phyloP scores from a whole-genome alignment of 1,139 yeast genomes.

The Spencermartinsiella ligniputridi region DNA sequence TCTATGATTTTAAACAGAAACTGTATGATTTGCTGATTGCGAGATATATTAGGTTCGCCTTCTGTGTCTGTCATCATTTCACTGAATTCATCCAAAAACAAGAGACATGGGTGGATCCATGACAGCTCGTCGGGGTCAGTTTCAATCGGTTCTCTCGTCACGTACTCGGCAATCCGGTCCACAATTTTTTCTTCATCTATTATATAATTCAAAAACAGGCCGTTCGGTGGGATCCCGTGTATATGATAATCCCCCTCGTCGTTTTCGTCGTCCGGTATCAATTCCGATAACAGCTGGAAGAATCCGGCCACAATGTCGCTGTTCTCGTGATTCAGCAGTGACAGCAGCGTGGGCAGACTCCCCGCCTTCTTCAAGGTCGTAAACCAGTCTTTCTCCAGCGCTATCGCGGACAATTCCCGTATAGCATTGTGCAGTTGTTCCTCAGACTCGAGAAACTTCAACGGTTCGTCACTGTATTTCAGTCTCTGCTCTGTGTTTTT shows the following conservation, averaged over 20 bases:
- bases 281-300: slow-evolving; percentile 25
- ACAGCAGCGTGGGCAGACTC: slow-evolving; percentile 22
- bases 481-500: slow-evolving; percentile 32
- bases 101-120: neutral
- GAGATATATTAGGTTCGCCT: neutral
- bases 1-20: neutral
- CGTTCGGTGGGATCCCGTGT: no score
- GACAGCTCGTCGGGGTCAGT: neutral
- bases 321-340: slow-evolving; percentile 34
- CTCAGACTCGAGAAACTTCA: slow-evolving; percentile 32
- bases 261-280: slow-evolving; percentile 24
- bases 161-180: neutral
- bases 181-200: neutral
- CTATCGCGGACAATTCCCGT: slow-evolving; percentile 30
- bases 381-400: slow-evolving; percentile 26
- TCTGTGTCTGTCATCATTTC: neutral
- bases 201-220: no score
- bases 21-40: neutral
- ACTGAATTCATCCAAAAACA: neutral
- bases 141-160: neutral
- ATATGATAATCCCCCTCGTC: no score
- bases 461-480: slow-evolving; percentile 32
- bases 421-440: slow-evolving; percentile 30
- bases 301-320: slow-evolving; percentile 31
- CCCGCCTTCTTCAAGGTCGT: slow-evolving; percentile 24